Evolutionary conservation across 2,329 filamentous ascomycete species (phyloP).

Genomic region (Sclerotinia minor): DNA sequence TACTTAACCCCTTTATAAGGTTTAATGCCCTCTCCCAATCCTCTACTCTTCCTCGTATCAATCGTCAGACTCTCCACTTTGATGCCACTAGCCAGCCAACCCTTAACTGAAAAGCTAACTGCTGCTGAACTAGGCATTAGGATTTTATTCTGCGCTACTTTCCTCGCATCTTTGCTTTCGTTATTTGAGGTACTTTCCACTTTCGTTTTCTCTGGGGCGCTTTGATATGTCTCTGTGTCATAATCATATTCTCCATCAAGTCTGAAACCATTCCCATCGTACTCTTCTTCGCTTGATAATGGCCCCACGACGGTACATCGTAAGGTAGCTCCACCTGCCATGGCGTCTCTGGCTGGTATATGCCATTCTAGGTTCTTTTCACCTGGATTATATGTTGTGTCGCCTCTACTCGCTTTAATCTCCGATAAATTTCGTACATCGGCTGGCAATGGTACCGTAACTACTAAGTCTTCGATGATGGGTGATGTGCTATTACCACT

Average conservation of each 20-base stretch:
- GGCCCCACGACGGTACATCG: slow-evolving; percentile 78
- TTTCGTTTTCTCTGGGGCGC: slow-evolving; percentile 40
- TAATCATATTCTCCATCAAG: slow-evolving; percentile 48
- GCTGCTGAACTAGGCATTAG: slow-evolving; percentile 79
- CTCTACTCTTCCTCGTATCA: slow-evolving; percentile 77
- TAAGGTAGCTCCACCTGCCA: slow-evolving; percentile 69
- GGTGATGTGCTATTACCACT: slow-evolving; percentile 48
- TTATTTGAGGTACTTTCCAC: slow-evolving; percentile 43
- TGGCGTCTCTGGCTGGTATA: slow-evolving; percentile 74
- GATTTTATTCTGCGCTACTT: slow-evolving; percentile 67
- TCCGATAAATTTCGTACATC: slow-evolving; percentile 82
- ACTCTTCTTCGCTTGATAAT: slow-evolving; percentile 51
- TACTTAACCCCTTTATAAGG: slow-evolving; percentile 99
- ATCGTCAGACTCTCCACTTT: slow-evolving; percentile 68
- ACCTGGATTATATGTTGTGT: slow-evolving; percentile 76
- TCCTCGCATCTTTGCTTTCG: slow-evolving; percentile 52
- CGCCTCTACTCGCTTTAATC: slow-evolving; percentile 76
- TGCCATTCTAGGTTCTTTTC: slow-evolving; percentile 79
- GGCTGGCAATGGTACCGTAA: slow-evolving; percentile 76
- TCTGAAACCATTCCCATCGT: slow-evolving; percentile 42
- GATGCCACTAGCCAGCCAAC: slow-evolving; percentile 67
- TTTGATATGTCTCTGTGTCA: slow-evolving; percentile 58
- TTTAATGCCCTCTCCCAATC: slow-evolving; percentile 82
- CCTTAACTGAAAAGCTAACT: slow-evolving; percentile 70
- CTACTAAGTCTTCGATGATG: slow-evolving; percentile 71